phyloP scores from a whole-genome alignment of 164 flowering plant species.

The Vitis rotundifolia region DNA sequence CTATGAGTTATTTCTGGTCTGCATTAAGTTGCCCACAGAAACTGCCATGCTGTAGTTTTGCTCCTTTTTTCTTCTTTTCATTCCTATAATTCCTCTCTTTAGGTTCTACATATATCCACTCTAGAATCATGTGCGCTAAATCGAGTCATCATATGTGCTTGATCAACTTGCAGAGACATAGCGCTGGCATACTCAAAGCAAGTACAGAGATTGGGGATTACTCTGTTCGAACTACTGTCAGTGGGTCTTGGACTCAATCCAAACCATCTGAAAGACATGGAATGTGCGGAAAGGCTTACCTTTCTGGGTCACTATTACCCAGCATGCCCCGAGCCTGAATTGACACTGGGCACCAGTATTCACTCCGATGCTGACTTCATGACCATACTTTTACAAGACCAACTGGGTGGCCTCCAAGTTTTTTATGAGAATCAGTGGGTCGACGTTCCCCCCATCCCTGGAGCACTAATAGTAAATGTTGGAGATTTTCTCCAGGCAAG shows the following conservation, averaged over 20 bases:
- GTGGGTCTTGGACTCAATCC: slow-evolving; percentile 28
- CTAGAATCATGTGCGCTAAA: no score
- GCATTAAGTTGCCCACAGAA: no score
- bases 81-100: no score
- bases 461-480: slow-evolving; percentile 29
- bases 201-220: slow-evolving; percentile 10
- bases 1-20: no score
- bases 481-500: slow-evolving; percentile 18
- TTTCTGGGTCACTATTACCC: slow-evolving; percentile 27
- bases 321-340: slow-evolving; percentile 31
- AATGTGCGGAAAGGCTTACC: slow-evolving; percentile 9
- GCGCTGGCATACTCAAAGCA: slow-evolving; percentile 16
- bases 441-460: slow-evolving; percentile 26
- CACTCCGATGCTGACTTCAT: slow-evolving; percentile 27
- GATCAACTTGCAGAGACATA: slow-evolving; percentile 11
- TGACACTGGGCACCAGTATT: slow-evolving; percentile 21
- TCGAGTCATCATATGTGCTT: no score
- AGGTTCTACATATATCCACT: no score
- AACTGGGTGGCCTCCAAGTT: slow-evolving; percentile 35
- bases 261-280: slow-evolving; percentile 19
- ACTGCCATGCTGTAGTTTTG: no score
- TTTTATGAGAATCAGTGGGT: slow-evolving; percentile 25
- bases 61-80: no score
- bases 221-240: slow-evolving; percentile 23
- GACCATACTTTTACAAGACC: slow-evolving; percentile 35